phyloP scores from a whole-genome alignment of 2,329 filamentous ascomycete genomes.

The Drechslera avenae region DNA sequence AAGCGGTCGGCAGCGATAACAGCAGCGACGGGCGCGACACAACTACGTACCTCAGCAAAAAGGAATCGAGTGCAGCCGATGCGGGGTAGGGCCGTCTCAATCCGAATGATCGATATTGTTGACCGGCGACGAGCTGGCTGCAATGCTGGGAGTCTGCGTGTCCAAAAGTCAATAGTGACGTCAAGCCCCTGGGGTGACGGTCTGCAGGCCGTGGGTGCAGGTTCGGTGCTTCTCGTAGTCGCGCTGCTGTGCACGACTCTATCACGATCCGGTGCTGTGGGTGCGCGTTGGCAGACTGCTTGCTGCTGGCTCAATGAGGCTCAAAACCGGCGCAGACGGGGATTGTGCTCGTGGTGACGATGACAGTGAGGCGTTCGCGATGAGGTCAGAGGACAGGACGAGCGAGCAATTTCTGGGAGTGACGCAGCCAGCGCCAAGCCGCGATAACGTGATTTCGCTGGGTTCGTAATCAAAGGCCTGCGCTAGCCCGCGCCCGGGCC shows the following conservation, averaged over 20 bases:
- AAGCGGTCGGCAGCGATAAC: constrained; percentile 21
- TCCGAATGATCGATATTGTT: constrained; percentile 21
- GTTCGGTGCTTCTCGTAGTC: constrained; percentile 8
- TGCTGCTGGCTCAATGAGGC: constrained; percentile 32
- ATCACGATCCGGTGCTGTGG: constrained; percentile 11
- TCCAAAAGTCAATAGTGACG: constrained; percentile 35
- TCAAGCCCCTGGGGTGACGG: constrained; percentile 34
- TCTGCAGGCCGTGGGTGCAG: constrained; percentile 21
- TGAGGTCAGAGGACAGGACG: constrained; percentile 45
- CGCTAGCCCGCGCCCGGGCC: neutral
- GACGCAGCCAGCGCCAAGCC: constrained; percentile 37
- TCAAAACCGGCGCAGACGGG: constrained; percentile 33
- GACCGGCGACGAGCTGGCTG: constrained; percentile 24
- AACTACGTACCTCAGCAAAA: constrained; percentile 37
- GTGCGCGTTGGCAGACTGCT: constrained; percentile 13
- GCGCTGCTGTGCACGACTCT: constrained; percentile 16
- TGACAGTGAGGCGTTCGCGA: constrained; percentile 45
- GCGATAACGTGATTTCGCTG: constrained; percentile 34
- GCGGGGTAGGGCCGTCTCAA: constrained; percentile 33
- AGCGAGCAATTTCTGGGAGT: constrained; percentile 41
- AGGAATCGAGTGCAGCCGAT: constrained; percentile 25
- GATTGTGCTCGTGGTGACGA: constrained; percentile 37
- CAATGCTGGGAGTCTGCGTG: constrained; percentile 24
- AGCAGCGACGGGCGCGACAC: constrained; percentile 21
- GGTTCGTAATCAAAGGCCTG: constrained; percentile 22